Evolutionary conservation across 2,329 filamentous ascomycete species (phyloP).

Genomic region (Diaporthe nobilis): DNA sequence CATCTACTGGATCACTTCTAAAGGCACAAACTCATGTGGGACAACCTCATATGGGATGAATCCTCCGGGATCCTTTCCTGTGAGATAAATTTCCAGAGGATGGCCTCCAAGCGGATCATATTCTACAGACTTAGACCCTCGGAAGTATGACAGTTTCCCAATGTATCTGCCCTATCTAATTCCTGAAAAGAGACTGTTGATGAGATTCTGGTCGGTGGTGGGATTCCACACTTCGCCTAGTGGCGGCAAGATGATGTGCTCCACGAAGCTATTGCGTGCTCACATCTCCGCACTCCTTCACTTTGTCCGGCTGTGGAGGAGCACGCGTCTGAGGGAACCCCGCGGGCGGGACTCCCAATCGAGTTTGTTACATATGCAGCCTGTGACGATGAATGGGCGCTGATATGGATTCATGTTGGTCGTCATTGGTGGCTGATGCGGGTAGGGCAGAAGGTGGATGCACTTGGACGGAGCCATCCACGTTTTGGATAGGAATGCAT

Average conservation of each 20-base stretch:
- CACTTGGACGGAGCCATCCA: background rate
- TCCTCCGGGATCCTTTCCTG: too few species aligned
- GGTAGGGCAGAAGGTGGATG: slow-evolving; percentile 4
- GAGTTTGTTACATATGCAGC: background rate
- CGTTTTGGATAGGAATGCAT: background rate
- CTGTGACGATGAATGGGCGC: background rate
- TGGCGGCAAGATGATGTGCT: slow-evolving; percentile 34
- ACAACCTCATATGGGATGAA: too few species aligned
- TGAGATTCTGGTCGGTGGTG: background rate
- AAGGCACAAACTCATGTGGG: too few species aligned
- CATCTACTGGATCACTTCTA: too few species aligned
- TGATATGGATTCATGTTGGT: background rate
- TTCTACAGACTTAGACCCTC: too few species aligned
- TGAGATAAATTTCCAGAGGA: too few species aligned
- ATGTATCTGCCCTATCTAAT: background rate
- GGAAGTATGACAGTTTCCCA: too few species aligned
- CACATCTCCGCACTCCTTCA: slow-evolving; percentile 32
- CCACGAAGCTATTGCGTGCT: slow-evolving; percentile 38
- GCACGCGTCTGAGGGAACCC: background rate
- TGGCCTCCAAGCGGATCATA: too few species aligned
- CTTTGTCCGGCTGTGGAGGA: background rate
- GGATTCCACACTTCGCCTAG: background rate
- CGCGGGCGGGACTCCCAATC: background rate
- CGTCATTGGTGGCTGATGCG: slow-evolving; percentile 15
- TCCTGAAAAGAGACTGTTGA: background rate